Evolutionary conservation across 2,329 filamentous ascomycete species (phyloP), one percentile per base, ranked within the genome.

Genomic region (Fusarium staphyleae): DNA sequence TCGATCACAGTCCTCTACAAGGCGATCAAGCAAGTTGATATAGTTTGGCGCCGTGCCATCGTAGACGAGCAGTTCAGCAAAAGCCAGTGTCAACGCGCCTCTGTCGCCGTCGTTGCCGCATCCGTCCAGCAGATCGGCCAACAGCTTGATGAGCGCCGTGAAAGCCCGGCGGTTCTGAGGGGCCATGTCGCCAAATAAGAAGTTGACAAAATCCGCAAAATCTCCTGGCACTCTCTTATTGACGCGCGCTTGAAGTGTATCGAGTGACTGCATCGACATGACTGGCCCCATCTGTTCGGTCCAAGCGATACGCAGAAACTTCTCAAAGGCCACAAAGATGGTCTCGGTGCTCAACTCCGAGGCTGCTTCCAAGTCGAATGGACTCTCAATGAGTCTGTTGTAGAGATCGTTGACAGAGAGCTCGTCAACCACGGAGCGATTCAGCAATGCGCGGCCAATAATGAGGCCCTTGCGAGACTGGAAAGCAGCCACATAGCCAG

Each of bases 31-130:
- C 12, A 97, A 77, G 48, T 93, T 95, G 63, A 97, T 93, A 70
- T 93, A 95, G 58, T 92, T 84, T 53, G 90, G 87, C 2, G 92
- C 86, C 55, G 87, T 86, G 6, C 87, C 89, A 52, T 92, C 88
- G 4, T 87, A 83, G 2, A 95, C 89, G 6, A 98, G 78, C 43
- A 97, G 80, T 70, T 97, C 92, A 0, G 92, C 88, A 76, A 98
- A 97, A 1, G 91, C 90, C 36, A 91, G 85, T 0, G 92, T 97
- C 64, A 98, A 75, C 16, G 91, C 90, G 41, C 93, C 93, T 40
- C 93, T 84, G 70, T 97, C 93, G 26, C 91, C 89, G 69, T 97
- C 93, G 66, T 96, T 96, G 43, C 88, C 88, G 62, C 92, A 96
- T 3, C 91, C 92, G 60, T 96, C 92, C 6, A 97, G 82, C 24